phyloP scores from a whole-genome alignment of 2,329 filamentous ascomycete species.

The Pyrenophora tritici-repentis region DNA sequence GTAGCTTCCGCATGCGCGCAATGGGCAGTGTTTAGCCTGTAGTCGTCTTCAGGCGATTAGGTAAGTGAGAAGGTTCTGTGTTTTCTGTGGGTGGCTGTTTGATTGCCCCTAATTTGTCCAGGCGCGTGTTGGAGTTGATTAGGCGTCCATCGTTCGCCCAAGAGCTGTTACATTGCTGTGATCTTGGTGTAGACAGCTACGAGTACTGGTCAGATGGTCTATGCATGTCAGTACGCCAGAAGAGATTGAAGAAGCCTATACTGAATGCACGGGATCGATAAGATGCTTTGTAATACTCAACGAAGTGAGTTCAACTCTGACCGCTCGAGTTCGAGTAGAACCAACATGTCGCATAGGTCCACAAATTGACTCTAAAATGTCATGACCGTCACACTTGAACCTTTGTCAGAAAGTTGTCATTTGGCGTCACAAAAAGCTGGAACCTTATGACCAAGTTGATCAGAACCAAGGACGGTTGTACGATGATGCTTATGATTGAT shows the following conservation, averaged over 20 bases:
- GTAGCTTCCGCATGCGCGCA: not conserved
- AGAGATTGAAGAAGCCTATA: not conserved
- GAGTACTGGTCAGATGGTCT: not conserved
- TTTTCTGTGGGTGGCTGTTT: no score
- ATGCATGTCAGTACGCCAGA: not conserved
- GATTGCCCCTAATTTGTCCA: no score
- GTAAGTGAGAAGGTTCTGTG: no score
- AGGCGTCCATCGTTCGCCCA: no score
- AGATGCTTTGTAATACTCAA: no score
- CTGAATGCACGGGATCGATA: no score
- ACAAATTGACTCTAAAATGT: constrained; percentile 12
- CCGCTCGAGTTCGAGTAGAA: not conserved
- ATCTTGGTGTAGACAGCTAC: not conserved
- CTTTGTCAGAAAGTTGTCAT: constrained; percentile 44
- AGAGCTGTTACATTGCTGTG: not conserved
- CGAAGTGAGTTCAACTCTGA: no score
- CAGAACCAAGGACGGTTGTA: no score
- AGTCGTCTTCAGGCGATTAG: not conserved
- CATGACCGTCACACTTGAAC: constrained; percentile 42
- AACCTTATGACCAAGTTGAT: constrained; percentile 46
- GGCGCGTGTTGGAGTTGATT: no score
- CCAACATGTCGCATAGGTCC: constrained; percentile 13
- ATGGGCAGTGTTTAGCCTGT: constrained; percentile 9
- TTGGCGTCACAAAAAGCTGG: constrained; percentile 48
- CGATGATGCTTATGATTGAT: no score